These are phyloP conservation scores for Sporothrix brunneoviolacea DNA, from an alignment of 2,329 filamentous ascomycete genomes.

Conservation along the genomic window DNA sequence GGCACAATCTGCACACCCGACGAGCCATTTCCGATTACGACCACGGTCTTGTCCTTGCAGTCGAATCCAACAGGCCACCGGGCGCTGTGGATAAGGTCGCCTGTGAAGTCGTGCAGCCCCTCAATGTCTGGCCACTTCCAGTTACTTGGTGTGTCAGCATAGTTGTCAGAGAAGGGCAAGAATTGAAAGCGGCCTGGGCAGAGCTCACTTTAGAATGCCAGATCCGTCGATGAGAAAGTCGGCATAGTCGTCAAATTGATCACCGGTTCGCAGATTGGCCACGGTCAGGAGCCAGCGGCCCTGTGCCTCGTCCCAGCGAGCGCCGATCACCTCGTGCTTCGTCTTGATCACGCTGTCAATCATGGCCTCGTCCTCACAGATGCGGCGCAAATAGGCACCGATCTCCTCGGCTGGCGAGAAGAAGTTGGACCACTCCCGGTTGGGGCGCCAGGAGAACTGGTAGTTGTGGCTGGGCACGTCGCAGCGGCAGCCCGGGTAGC, in stretches of 20 bases:
- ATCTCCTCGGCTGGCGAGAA: slow-evolving; percentile 51
- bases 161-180: not conserved
- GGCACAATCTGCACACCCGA: slow-evolving; percentile 49
- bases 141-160: slow-evolving; percentile 28
- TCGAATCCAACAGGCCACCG: slow-evolving; percentile 46
- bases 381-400: slow-evolving; percentile 41
- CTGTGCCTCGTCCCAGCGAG: slow-evolving; percentile 38
- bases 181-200: not conserved
- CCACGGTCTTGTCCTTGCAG: slow-evolving; percentile 43
- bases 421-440: slow-evolving; percentile 52
- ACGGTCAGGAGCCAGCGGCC: slow-evolving; percentile 38
- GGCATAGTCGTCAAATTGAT: slow-evolving; percentile 37
- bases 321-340: slow-evolving; percentile 34
- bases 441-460: slow-evolving; percentile 55
- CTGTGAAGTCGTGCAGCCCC: slow-evolving; percentile 39
- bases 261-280: slow-evolving; percentile 31
- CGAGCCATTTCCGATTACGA: slow-evolving; percentile 51
- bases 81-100: slow-evolving; percentile 46
- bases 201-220: slow-evolving; percentile 47
- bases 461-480: slow-evolving; percentile 56
- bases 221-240: slow-evolving; percentile 44
- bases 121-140: slow-evolving; percentile 48
- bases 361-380: slow-evolving; percentile 41
- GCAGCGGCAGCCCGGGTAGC: slow-evolving; percentile 51
- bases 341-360: slow-evolving; percentile 35